Percentiles rank a stretch among this genome's conserved stretches.
Evolutionary conservation across 768 basidiomycete genomes (phyloP).

Genomic region (Pholiota microspora): DNA sequence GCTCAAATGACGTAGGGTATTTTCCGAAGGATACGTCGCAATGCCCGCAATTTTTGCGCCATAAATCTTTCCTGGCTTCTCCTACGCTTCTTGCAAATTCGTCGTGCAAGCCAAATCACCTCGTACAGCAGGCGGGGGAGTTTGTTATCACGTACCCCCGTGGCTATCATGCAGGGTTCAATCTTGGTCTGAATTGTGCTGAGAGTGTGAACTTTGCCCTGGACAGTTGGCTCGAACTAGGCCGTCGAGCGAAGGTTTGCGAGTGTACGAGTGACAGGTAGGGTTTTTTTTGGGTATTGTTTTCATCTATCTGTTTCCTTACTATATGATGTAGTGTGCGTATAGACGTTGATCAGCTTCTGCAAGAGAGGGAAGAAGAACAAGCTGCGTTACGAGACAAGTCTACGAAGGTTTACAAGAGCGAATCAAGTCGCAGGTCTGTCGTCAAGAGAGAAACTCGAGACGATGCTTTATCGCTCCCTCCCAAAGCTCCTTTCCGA

Average conservation of each 20-base stretch:
- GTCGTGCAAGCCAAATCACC: conserved; percentile 77
- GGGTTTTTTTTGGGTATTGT: conserved; percentile 5
- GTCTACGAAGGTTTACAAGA: conserved; percentile 20
- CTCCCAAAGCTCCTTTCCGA: conserved; percentile 31
- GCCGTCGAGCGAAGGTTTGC: conserved; percentile 75
- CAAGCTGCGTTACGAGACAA: background rate
- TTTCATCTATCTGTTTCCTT: background rate
- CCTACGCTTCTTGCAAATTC: conserved; percentile 79
- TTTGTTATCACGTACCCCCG: conserved; percentile 94
- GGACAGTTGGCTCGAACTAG: conserved; percentile 91
- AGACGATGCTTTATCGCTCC: conserved; percentile 11
- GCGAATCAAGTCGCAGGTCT: conserved; percentile 21
- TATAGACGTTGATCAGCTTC: conserved; percentile 88
- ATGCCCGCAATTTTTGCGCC: conserved; percentile 93
- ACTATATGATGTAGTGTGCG: conserved; percentile 76
- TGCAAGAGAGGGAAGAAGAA: conserved; percentile 55
- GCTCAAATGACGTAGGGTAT: conserved; percentile 49
- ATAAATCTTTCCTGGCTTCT: conserved; percentile 94
- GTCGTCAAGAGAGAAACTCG: conserved; percentile 21
- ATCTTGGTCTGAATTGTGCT: conserved; percentile 93
- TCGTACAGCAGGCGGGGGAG: conserved; percentile 93
- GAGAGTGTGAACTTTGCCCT: conserved; percentile 97
- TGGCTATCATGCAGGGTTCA: conserved; percentile 97
- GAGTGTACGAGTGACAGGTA: conserved; percentile 76
- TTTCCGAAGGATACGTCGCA: conserved; percentile 84